Evolutionary conservation across 768 basidiomycete genomes (phyloP).

Genomic region (Tulasnella sp.): DNA sequence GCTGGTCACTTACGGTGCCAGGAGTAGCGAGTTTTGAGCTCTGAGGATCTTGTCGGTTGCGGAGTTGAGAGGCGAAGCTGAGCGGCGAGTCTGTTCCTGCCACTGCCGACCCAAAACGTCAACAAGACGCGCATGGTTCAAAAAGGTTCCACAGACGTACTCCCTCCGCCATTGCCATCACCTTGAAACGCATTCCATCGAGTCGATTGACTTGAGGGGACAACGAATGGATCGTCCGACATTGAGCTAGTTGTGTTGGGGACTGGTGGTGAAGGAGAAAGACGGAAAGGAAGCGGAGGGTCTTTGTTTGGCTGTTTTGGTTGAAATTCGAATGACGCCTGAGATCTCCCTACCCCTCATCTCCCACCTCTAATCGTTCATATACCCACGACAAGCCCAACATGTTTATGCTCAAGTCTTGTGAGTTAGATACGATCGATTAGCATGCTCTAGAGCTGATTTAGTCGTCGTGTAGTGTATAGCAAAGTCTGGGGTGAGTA

Average conservation of each 20-base stretch:
- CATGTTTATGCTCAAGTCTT: constrained; percentile 39
- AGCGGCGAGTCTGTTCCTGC: background rate
- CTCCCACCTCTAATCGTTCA: background rate
- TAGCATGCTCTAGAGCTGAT: constrained; percentile 33
- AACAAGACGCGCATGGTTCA: background rate
- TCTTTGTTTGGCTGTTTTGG: constrained; percentile 1
- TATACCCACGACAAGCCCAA: background rate
- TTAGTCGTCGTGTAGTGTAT: constrained; percentile 53
- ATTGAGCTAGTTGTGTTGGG: background rate
- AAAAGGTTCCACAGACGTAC: background rate
- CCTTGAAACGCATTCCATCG: background rate
- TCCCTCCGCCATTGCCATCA: background rate
- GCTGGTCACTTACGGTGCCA: background rate
- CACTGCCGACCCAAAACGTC: background rate
- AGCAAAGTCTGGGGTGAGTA: constrained; percentile 93
- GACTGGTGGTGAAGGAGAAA: background rate
- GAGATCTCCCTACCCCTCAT: background rate
- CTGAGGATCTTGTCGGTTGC: constrained; percentile 20
- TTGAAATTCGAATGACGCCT: constrained; percentile 22
- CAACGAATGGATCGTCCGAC: background rate
- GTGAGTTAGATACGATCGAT: constrained; percentile 32
- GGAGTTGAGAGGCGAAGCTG: constrained; percentile 10
- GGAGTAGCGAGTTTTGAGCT: constrained; percentile 1
- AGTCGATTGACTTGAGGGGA: background rate
- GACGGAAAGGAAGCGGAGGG: background rate